Percentiles rank a stretch among this genome's conserved stretches.
Evolutionary conservation across 163 green algal genomes (phyloP).

Genomic region (Scenedesmus sp.): DNA sequence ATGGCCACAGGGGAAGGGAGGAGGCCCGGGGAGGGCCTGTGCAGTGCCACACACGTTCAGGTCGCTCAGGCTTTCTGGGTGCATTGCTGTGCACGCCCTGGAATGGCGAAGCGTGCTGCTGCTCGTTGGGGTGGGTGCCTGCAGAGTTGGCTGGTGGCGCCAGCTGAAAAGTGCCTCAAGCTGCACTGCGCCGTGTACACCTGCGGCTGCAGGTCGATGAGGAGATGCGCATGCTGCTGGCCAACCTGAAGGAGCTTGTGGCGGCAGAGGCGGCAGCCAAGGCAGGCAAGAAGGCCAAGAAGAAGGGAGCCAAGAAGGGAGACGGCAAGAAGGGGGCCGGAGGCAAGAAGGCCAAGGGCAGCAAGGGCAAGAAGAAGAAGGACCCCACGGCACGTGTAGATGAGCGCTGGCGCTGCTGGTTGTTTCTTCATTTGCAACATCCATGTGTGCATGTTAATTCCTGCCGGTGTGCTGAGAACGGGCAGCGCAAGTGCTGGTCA

Average conservation of each 20-base stretch:
- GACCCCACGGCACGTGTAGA: constrained; percentile 74
- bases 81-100: too few species aligned
- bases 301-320: constrained; percentile 66
- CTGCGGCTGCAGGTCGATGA: constrained; percentile 79
- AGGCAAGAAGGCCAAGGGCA: constrained; percentile 77
- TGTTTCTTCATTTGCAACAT: constrained; percentile 12
- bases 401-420: neutral
- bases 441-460: neutral
- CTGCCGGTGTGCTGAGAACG: constrained; percentile 50
- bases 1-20: too few species aligned
- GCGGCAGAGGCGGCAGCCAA: constrained; percentile 85
- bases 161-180: neutral
- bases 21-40: too few species aligned
- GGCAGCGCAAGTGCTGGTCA: constrained; percentile 69
- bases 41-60: too few species aligned
- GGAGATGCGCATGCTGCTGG: constrained; percentile 91
- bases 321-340: constrained; percentile 67
- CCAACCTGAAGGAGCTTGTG: constrained; percentile 92
- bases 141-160: neutral
- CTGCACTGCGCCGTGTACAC: neutral
- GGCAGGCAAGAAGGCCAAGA: constrained; percentile 88
- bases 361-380: constrained; percentile 81
- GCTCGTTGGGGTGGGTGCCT: neutral
- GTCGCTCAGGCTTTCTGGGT: too few species aligned
- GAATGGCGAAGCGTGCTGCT: neutral